Percentiles rank a stretch among this genome's conserved stretches.
These are phyloP conservation scores for Botryotinia narcissicola DNA, from an alignment of 2,329 filamentous ascomycete species.

Conservation along the genomic window DNA sequence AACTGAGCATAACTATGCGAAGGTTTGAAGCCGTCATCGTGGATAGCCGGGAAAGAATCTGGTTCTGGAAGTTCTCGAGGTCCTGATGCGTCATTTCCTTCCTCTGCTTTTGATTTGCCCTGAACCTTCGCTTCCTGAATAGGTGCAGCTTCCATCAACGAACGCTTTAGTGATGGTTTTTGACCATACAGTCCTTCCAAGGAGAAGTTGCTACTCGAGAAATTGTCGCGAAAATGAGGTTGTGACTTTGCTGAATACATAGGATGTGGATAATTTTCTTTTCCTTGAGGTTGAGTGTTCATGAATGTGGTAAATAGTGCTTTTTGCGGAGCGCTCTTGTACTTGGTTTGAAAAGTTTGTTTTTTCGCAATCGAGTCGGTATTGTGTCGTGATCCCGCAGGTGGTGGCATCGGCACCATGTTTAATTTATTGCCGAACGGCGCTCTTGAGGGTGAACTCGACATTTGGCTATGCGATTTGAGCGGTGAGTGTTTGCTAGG, in stretches of 20 bases:
- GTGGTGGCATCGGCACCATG: constrained; percentile 65
- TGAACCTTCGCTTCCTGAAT: constrained; percentile 69
- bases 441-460: constrained; percentile 58
- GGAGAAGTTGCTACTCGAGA: constrained; percentile 44
- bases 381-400: constrained; percentile 50
- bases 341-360: constrained; percentile 55
- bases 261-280: constrained; percentile 52
- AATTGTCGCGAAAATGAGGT: constrained; percentile 36
- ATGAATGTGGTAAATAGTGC: constrained; percentile 46
- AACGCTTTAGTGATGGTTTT: constrained; percentile 56
- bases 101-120: constrained; percentile 54
- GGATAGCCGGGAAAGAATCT: constrained; percentile 71
- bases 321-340: constrained; percentile 52
- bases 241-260: constrained; percentile 49
- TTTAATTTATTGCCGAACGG: constrained; percentile 65
- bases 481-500: constrained; percentile 63
- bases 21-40: constrained; percentile 87
- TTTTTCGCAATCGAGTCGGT: constrained; percentile 72
- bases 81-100: constrained; percentile 50
- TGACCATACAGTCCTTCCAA: constrained; percentile 51
- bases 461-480: constrained; percentile 57
- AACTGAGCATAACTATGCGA: constrained; percentile 90
- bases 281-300: constrained; percentile 44
- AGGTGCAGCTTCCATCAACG: constrained; percentile 69
- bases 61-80: constrained; percentile 39